Percentiles rank a stretch among this genome's conserved stretches.
phyloP scores from a whole-genome alignment of 768 basidiomycete genomes.

The Pilatotrama ljubarskyi region DNA sequence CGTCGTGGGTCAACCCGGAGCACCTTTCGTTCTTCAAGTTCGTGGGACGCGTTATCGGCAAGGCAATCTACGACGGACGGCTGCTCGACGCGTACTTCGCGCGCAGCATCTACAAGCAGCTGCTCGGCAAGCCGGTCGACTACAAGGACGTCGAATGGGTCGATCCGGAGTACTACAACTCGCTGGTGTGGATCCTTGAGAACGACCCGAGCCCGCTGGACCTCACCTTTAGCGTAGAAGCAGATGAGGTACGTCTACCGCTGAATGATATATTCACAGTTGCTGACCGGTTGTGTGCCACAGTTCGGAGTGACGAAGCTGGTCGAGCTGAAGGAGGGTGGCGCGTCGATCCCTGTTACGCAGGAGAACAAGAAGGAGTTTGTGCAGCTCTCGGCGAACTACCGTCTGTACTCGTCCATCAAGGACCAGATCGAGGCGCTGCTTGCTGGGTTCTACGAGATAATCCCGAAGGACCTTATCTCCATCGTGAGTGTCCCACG shows the following conservation, averaged over 20 bases:
- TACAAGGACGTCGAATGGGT: constrained; percentile 97
- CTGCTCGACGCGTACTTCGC: constrained; percentile 98
- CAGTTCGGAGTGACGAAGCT: constrained; percentile 92
- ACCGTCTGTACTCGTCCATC: constrained; percentile 90
- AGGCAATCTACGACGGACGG: constrained; percentile 95
- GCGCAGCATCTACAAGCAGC: constrained; percentile 92
- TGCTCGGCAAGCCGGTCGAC: constrained; percentile 92
- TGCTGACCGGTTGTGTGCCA: constrained; percentile 2
- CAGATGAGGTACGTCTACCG: constrained; percentile 70
- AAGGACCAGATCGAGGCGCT: constrained; percentile 93
- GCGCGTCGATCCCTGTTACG: constrained; percentile 83
- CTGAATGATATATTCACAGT: neutral
- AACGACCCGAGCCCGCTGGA: constrained; percentile 89
- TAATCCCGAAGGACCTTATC: constrained; percentile 95
- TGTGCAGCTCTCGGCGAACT: constrained; percentile 92
- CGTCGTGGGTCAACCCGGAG: constrained; percentile 92
- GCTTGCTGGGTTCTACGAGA: constrained; percentile 91
- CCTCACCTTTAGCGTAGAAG: constrained; percentile 93
- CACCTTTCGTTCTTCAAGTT: constrained; percentile 99
- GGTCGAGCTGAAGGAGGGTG: constrained; percentile 83
- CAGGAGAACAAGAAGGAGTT: constrained; percentile 97
- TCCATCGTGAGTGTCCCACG: constrained; percentile 67
- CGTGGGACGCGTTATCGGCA: constrained; percentile 95
- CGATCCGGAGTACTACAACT: constrained; percentile 98
- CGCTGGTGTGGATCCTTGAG: constrained; percentile 96